Base-by-base conservation (phyloP, 164 flowering plant species). In the Litsea cubeba region DNA sequence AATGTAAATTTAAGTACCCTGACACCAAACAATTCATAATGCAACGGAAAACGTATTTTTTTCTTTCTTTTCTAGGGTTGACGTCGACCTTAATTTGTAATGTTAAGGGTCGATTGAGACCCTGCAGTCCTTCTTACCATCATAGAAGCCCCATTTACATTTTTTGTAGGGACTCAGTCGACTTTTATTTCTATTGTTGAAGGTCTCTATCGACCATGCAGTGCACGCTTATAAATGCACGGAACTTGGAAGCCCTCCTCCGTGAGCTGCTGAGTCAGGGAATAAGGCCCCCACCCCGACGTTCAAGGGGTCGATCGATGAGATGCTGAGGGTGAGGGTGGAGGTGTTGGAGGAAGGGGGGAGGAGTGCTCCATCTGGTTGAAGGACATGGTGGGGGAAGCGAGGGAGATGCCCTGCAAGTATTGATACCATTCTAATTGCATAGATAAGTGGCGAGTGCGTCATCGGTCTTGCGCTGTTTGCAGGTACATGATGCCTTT, bases 401-500 rank as follows among this genome's bases (percentile, higher is more conserved):
- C 75, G 7, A 91, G 81, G 67, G 88, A 85, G 81, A 90, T 91
- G 93, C 93, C 92, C 1, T 90, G 96, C 70, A 84, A 83, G 82
- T 94, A 90, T 63, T 81, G 72, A 72, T 93, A 88, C 74, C 96
- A 90, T 62, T 82, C 78, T 1, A 73, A 65, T 14, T 91, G 96
- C 73, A 82, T 93, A 14, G 91, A 84, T 77, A 88, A 85, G 83
- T 93, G 97, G 97, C 69, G 90, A 58, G 81, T 79, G 77, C 78
- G 90, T 60, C 92, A 88, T 80, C 93, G 96, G 76, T 82, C 89
- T 50, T 93, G 98, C 72, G 94, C 98, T 25, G 83, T 91, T 81
- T 93, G 98, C 75, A 79, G 98, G 78, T 84, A 75, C 64, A 73
- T 80, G 79, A 84, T 93, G 91, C 95, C 95, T 32, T 80, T 82